Evolutionary conservation across 495 filamentous ascomycete genomes (phyloP), one percentile per base, ranked within the genome.

Genomic region (Hyaloscypha variabilis): DNA sequence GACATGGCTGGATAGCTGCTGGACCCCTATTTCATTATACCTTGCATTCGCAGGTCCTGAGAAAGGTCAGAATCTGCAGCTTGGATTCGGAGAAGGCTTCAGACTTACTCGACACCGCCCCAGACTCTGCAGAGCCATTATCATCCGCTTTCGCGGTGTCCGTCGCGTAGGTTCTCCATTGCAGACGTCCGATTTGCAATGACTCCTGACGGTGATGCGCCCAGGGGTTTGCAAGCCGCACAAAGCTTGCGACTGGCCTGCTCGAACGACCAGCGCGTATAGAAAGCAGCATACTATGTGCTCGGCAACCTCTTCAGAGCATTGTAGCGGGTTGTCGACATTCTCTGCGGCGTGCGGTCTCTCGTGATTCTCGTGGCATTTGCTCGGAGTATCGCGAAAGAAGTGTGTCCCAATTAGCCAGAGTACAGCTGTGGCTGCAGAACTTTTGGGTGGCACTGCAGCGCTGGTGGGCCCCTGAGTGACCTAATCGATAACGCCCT

Each of bases 1-100:
- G 36, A 99, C 84, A 82, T 89, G 83, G 62, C 82, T 81, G 80
- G 91, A 95, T 50, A 99, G 74, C 69, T 97, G 94, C 78, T 99
- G 96, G 26, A 99, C 92, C 26, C 92, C 91, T 68, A 99, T 91
- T 62, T 95, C 90, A 73, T 97, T 98, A 78, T 88, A 92, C 60
- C 94, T 87, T 39, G 89, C 79, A 29, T 56, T 50, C 5, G 71
- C 69, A 28, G 55, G 19, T 63, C 34, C 66, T 67, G 34, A 8
- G 24, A 64, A 49, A 36, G 6, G 28, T 70, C 17, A 71, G 51
- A 42, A 51, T 25, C 13, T 25, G 1, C 24, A 14, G 13, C 2
- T 17, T 29, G 25, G 5, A 23, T 13, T 36, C 13, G 26, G 8
- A n/a, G n/a, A 55, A 19, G 52, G 42, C 53, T 62, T 65, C 28